Conservation (phyloP, 2,329 filamentous ascomycete species). For the Aspergillus phoenicis region DNA sequence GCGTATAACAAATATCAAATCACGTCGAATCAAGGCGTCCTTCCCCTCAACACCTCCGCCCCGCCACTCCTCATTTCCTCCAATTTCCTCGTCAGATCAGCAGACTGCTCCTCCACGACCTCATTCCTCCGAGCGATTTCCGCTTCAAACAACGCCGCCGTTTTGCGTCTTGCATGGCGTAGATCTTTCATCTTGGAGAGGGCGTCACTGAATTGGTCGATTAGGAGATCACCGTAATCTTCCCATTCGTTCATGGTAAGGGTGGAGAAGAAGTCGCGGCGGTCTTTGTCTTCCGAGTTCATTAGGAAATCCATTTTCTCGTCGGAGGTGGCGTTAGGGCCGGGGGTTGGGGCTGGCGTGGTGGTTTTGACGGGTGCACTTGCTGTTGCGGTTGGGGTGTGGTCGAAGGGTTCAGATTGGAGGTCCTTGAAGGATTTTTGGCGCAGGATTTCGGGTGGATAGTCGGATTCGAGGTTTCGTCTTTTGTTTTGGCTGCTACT, state of each 20-base stretch:
- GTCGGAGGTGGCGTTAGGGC: conserved; percentile 26
- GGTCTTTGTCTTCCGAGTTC: conserved; percentile 41
- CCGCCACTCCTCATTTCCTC: conserved; percentile 59
- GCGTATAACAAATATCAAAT: background rate
- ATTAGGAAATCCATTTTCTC: conserved; percentile 44
- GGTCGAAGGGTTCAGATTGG: conserved; percentile 54
- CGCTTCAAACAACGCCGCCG: conserved; percentile 56
- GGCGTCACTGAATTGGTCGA: conserved; percentile 56
- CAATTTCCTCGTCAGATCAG: conserved; percentile 53
- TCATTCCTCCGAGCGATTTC: conserved; percentile 59
- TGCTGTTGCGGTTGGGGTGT: conserved; percentile 33
- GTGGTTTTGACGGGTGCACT: conserved; percentile 24
- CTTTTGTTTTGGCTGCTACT: conserved; percentile 25
- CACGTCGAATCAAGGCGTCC: conserved; percentile 25
- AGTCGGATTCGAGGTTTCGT: conserved; percentile 49
- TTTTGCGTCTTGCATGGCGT: conserved; percentile 56
- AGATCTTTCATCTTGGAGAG: conserved; percentile 55
- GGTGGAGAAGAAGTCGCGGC: conserved; percentile 54
- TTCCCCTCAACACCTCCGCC: conserved; percentile 53
- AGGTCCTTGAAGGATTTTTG: conserved; percentile 53
- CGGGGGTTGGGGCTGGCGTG: conserved; percentile 23
- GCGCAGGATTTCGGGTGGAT: conserved; percentile 48
- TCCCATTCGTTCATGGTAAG: conserved; percentile 62
- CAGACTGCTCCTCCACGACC: conserved; percentile 52
- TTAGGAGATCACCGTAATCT: conserved; percentile 63